These are phyloP conservation scores for Arachis monticola DNA, from an alignment of 331 rosid species.

Conservation along the genomic window DNA sequence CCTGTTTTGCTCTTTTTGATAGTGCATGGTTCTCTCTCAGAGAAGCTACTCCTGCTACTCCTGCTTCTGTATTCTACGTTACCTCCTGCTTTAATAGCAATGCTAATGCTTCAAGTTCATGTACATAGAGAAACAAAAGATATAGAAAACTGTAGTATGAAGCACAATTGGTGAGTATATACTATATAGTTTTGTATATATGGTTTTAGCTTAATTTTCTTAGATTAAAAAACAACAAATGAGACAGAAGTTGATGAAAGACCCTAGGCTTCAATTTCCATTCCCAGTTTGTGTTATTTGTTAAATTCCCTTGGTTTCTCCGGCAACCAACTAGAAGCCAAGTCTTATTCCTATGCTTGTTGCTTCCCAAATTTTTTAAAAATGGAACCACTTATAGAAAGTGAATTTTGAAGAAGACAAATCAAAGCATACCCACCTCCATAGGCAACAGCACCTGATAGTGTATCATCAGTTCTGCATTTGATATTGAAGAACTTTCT, in stretches of 20 bases:
- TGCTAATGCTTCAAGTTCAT: slow-evolving; percentile 35
- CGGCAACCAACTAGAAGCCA: slow-evolving; percentile 18
- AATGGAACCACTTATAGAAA: slow-evolving; percentile 26
- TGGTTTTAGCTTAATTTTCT: not conserved
- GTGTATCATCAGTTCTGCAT: slow-evolving; percentile 82
- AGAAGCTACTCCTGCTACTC: slow-evolving; percentile 82
- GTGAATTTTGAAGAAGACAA: slow-evolving; percentile 37
- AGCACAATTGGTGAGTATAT: slow-evolving; percentile 25
- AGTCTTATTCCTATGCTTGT: slow-evolving; percentile 19
- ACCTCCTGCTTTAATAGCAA: slow-evolving; percentile 64
- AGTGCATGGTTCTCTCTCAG: slow-evolving; percentile 93
- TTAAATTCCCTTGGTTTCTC: slow-evolving; percentile 27
- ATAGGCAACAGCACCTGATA: slow-evolving; percentile 65
- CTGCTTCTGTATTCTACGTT: slow-evolving; percentile 82
- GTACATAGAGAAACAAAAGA: slow-evolving; percentile 3
- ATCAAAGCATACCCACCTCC: slow-evolving; percentile 65
- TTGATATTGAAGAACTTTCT: slow-evolving; percentile 95
- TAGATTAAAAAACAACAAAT: slow-evolving; percentile 13
- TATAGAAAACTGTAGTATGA: not conserved
- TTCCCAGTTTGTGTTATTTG: not conserved
- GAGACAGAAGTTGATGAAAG: slow-evolving; percentile 39
- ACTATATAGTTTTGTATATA: slow-evolving; percentile 21
- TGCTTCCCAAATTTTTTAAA: slow-evolving; percentile 25
- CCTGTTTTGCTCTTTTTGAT: slow-evolving; percentile 98
- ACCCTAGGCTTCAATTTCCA: slow-evolving; percentile 28